phyloP scores from a whole-genome alignment of 306 rosid genomes.

The Pterocarpus santalinus region DNA sequence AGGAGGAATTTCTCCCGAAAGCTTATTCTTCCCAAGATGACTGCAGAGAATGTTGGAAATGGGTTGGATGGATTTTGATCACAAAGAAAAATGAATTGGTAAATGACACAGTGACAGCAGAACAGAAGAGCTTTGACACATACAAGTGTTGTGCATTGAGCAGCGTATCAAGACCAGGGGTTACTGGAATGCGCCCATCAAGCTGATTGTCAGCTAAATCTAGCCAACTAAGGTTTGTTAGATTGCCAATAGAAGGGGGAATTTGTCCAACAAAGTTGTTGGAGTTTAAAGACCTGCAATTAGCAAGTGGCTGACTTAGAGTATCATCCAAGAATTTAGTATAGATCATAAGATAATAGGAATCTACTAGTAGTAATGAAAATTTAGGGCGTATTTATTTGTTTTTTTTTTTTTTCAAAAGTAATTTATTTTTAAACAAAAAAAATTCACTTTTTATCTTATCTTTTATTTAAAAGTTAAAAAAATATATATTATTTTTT shows the following conservation, averaged over 20 bases:
- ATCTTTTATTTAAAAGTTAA: too few relatives aligned
- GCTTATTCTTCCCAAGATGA: conserved; percentile 63
- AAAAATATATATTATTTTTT: too few relatives aligned
- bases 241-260: conserved; percentile 49
- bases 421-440: too few relatives aligned
- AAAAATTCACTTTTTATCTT: too few relatives aligned
- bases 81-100: neutral
- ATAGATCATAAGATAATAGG: too few relatives aligned
- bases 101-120: too few relatives aligned
- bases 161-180: conserved; percentile 54
- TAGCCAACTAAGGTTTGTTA: conserved; percentile 46
- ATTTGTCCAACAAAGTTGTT: conserved; percentile 43
- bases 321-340: neutral
- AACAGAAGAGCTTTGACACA: neutral
- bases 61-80: conserved; percentile 4
- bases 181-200: conserved; percentile 48
- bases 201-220: conserved; percentile 48
- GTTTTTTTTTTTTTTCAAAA: too few relatives aligned
- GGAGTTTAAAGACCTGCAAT: conserved; percentile 46
- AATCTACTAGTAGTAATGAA: too few relatives aligned
- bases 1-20: conserved; percentile 56
- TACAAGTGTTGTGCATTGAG: conserved; percentile 46
- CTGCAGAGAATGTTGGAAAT: conserved; percentile 42
- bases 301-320: neutral
- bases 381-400: too few relatives aligned